Evolutionary conservation across 192 early-diverging fungal genomes (phyloP).

Genomic region (Coemansia aciculifera): DNA sequence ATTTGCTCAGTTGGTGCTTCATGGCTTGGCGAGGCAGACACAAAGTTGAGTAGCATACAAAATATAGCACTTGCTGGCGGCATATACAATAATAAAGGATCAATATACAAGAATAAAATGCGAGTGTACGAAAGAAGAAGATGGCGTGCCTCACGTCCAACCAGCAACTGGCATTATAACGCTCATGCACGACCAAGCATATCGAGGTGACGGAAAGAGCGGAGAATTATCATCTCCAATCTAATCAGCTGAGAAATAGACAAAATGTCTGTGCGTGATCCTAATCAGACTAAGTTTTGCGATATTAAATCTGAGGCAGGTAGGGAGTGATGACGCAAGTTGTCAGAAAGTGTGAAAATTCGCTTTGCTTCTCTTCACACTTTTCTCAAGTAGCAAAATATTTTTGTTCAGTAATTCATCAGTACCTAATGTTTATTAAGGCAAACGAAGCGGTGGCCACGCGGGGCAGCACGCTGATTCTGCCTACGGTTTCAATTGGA

Average conservation of each 20-base stretch:
- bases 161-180: not conserved
- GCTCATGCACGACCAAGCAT: not conserved
- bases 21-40: not conserved
- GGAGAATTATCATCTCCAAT: not conserved
- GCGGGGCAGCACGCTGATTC: slow-evolving; percentile 35
- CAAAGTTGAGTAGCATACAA: not conserved
- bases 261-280: not conserved
- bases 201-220: not conserved
- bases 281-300: not conserved
- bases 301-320: not conserved
- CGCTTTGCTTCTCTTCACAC: not conserved
- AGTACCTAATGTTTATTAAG: slow-evolving; percentile 1
- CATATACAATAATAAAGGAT: not conserved
- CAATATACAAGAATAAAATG: not conserved
- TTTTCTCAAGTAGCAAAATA: not conserved
- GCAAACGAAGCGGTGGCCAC: slow-evolving; percentile 1
- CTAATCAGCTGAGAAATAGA: not conserved
- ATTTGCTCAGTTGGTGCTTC: not conserved
- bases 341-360: not conserved
- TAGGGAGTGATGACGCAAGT: slow-evolving; percentile 4
- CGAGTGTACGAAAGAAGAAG: not conserved
- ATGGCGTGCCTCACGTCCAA: not conserved
- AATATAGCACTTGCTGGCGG: not conserved
- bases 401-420: not conserved
- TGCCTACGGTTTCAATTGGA: slow-evolving; percentile 73